Percentiles rank a stretch among this genome's conserved stretches.
Evolutionary conservation across 306 rosid species (phyloP).

Genomic region (Argentina anserina): DNA sequence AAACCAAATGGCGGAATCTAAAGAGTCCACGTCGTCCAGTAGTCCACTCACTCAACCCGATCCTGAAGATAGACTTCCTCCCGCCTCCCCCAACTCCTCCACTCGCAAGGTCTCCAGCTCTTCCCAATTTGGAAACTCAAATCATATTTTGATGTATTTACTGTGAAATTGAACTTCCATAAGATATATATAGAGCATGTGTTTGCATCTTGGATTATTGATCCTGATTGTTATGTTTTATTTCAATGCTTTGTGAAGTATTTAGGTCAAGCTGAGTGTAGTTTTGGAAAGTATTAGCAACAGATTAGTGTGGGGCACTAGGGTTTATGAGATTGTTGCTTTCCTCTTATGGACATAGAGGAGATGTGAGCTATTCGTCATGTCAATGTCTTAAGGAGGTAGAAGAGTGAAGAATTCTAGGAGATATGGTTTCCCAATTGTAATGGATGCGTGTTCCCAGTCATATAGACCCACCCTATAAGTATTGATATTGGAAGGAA

Average conservation of each 20-base stretch:
- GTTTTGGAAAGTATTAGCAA: background rate
- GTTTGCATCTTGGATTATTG: background rate
- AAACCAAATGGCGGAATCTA: constrained; percentile 58
- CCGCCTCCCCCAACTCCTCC: constrained; percentile 67
- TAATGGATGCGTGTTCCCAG: background rate
- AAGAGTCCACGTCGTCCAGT: constrained; percentile 61
- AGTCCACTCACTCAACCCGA: constrained; percentile 70
- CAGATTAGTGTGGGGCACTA: background rate
- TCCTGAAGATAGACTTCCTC: constrained; percentile 77
- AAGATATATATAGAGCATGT: background rate
- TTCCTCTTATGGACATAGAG: no score
- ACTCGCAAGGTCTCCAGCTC: constrained; percentile 63
- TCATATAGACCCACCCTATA: background rate
- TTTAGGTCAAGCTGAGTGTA: background rate
- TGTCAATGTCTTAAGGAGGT: background rate
- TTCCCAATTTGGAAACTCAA: background rate
- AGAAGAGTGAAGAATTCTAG: background rate
- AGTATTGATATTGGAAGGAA: background rate
- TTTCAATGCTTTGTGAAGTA: no score
- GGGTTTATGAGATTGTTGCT: background rate
- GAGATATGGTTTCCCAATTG: background rate
- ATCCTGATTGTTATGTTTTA: background rate
- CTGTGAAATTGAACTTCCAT: constrained; percentile 1
- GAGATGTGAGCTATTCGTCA: background rate
- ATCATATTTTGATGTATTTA: background rate